Evolutionary conservation across 2,329 filamentous ascomycete species (phyloP).

Genomic region (Penicillium aurantiogriseum): DNA sequence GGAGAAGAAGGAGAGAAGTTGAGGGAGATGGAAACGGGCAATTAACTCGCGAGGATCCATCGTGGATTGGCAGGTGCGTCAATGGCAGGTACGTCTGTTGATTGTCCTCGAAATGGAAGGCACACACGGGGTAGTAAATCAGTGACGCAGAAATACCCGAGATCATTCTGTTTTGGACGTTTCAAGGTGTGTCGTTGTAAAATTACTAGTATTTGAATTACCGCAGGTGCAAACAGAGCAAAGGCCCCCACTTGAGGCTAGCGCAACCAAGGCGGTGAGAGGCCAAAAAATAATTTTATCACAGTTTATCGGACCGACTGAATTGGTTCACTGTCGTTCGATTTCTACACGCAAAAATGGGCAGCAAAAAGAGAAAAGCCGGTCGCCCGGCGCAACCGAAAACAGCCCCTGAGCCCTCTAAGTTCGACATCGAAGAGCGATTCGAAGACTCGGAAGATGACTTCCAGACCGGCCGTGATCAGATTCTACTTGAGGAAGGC

Average conservation of each 20-base stretch:
- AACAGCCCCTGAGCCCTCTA: conserved; percentile 31
- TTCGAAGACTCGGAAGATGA: conserved; percentile 94
- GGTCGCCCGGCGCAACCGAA: conserved; percentile 44
- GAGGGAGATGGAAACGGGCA: conserved; percentile 24
- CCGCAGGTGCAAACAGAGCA: conserved; percentile 24
- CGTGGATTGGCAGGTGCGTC: neutral
- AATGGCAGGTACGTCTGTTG: conserved; percentile 1
- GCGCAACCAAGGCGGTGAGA: conserved; percentile 31
- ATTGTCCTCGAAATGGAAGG: conserved; percentile 3
- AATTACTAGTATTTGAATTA: conserved; percentile 9
- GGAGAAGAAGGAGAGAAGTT: conserved; percentile 14
- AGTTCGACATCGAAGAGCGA: conserved; percentile 59
- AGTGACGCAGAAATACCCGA: neutral
- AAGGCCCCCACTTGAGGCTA: conserved; percentile 22
- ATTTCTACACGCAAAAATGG: conserved; percentile 45
- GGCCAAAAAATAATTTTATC: conserved; percentile 39
- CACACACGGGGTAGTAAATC: neutral
- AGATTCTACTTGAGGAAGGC: conserved; percentile 79
- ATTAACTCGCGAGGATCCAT: conserved; percentile 10
- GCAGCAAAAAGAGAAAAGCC: conserved; percentile 65
- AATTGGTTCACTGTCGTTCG: conserved; percentile 4
- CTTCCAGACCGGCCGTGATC: conserved; percentile 83
- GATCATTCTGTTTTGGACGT: neutral
- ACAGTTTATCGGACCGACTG: conserved; percentile 10
- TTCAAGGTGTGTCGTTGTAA: conserved; percentile 1